A percentile compares a stretch with the other conserved stretches of the same genome.
Conservation (phyloP, 768 basidiomycete species). For the Tricholoma terreum region DNA sequence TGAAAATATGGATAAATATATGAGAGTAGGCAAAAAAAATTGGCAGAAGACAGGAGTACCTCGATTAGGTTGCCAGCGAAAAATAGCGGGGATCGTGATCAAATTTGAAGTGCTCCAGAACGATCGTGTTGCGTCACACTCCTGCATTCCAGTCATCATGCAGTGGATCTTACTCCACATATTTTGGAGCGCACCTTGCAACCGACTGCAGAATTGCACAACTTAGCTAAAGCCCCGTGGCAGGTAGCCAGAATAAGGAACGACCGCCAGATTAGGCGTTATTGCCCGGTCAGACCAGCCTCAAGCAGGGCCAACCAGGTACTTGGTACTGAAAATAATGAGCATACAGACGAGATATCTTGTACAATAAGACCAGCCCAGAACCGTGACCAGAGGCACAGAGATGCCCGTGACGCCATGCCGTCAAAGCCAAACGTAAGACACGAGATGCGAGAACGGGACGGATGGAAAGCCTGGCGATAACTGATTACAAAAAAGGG, state of each 20-base stretch:
- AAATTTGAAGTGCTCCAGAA: neutral
- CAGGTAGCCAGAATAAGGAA: neutral
- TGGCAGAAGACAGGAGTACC: too few relatives aligned
- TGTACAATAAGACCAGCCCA: neutral
- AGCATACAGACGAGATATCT: neutral
- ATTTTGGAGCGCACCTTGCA: neutral
- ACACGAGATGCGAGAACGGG: neutral
- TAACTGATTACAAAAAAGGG: constrained; percentile 8
- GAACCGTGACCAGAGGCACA: neutral
- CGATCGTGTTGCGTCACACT: neutral
- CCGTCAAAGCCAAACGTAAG: neutral
- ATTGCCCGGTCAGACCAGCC: neutral
- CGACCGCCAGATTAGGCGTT: neutral
- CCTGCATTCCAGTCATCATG: neutral
- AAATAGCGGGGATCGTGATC: too few relatives aligned
- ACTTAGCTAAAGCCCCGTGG: neutral
- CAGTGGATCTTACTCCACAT: neutral
- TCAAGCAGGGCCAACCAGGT: neutral
- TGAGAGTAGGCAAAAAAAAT: too few relatives aligned
- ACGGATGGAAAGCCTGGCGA: neutral
- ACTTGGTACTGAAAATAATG: neutral
- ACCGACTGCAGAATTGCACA: neutral
- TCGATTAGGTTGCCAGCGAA: too few relatives aligned
- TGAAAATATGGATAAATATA: neutral
- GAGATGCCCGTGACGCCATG: neutral